Evolutionary conservation across 345 rosid species (phyloP).

Genomic region (Corchorus olitorius): DNA sequence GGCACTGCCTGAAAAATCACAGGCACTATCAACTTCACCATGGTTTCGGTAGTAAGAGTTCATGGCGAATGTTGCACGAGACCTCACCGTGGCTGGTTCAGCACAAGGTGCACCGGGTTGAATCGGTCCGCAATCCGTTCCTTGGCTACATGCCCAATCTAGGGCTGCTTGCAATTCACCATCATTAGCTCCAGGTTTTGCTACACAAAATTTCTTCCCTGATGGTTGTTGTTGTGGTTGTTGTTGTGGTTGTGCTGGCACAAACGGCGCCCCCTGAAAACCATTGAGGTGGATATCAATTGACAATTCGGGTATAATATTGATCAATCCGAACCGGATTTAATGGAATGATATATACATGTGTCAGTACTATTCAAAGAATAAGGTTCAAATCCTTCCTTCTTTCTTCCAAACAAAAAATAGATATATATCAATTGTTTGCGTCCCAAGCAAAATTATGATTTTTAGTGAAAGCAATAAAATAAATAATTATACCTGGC

Average conservation of each 20-base stretch:
- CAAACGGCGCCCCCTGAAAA: no score
- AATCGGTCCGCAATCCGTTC: constrained; percentile 64
- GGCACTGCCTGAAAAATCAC: constrained; percentile 56
- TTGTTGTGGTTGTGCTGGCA: no score
- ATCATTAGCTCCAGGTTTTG: constrained; percentile 44
- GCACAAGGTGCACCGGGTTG: constrained; percentile 72
- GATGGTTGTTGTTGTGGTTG: not conserved
- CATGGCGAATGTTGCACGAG: constrained; percentile 70
- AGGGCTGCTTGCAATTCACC: constrained; percentile 55
- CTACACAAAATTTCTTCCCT: constrained; percentile 62
- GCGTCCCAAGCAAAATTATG: not conserved
- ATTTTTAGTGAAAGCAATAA: not conserved
- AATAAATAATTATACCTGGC: constrained; percentile 31
- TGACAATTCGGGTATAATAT: no score
- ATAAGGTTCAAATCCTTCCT: no score
- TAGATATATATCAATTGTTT: no score
- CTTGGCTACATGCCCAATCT: constrained; percentile 64
- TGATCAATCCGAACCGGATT: no score
- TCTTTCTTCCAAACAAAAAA: no score
- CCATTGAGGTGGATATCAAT: no score
- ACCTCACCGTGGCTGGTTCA: constrained; percentile 43
- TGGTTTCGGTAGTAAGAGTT: constrained; percentile 59
- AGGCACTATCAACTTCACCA: constrained; percentile 40
- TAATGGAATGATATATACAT: no score
- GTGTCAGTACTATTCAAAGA: no score